Base-by-base conservation (phyloP, 2,329 filamentous ascomycete species). In the Eutypella sp. region DNA sequence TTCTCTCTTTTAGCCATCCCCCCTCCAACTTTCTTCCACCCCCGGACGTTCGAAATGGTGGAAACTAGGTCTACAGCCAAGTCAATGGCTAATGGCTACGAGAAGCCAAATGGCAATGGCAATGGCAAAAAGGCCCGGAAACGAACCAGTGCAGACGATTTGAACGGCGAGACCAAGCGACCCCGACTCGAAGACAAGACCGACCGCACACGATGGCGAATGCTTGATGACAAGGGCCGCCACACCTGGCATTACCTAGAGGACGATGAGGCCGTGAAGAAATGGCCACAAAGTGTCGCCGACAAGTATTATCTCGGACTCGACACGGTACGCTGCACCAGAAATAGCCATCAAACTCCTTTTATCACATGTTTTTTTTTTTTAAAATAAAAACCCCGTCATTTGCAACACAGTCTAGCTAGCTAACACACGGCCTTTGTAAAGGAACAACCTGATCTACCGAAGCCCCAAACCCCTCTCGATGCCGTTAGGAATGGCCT, bases 201-300 rank as follows among this genome's bases (percentile, higher is more conserved):
- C 4, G 92, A 99, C 67, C 80, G 81, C 54, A 78, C 81, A 7
- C 77, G 87, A 66, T 99, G 93, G 93, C 81, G 93, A 50, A 70
- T 97, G 63, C 78, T 82, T 50, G 85, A 95, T 60, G 88, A 95
- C 48, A 78, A 81, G 42, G 92, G 93, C 41, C 78, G 87, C 45
- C 90, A 96, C 58, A 96, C 89, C 42, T 99, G 93, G 93, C 87
- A 93, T 59, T 99, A 97, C 62, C 72, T 99, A 3, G 79, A 81
- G 9, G 85, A 93, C 44, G 77, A 82, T 20, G 76, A 88, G 48
- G 82, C 87, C 45, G 68, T 76, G 7, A 73, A 86, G 56, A 70
- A 79, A 47, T 96, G 92, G 91, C 90, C 92, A 5, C 91, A 96
- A 68, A 86, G 81, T 20, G 76, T 74, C 46, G 89, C 90, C n/a